Percentiles rank a stretch among this genome's conserved stretches.
These are phyloP conservation scores for Stephania japonica DNA, from an alignment of 164 flowering plant genomes.

Conservation along the genomic window DNA sequence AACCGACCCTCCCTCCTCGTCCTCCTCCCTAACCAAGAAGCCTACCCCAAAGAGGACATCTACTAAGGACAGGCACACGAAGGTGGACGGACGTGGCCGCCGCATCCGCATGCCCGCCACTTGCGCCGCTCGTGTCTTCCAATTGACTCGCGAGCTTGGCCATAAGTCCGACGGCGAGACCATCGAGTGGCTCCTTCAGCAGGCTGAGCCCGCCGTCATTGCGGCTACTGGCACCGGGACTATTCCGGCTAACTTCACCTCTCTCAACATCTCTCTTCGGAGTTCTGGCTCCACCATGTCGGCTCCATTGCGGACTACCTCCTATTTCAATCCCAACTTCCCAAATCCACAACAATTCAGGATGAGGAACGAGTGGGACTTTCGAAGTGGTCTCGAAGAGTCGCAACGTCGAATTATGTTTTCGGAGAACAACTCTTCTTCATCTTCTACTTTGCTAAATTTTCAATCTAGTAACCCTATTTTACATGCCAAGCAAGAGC, in stretches of 20 bases:
- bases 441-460: slow-evolving; percentile 19
- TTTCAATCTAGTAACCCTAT: slow-evolving; percentile 26
- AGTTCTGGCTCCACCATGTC: slow-evolving; percentile 58
- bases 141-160: slow-evolving; percentile 63
- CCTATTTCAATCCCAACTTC: slow-evolving; percentile 31
- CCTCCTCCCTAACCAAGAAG: slow-evolving; percentile 25
- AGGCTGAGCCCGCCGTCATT: slow-evolving; percentile 78
- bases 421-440: background rate
- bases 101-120: slow-evolving; percentile 85
- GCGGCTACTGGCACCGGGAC: slow-evolving; percentile 91
- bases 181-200: slow-evolving; percentile 76
- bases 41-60: slow-evolving; percentile 52
- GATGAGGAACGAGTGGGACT: slow-evolving; percentile 35
- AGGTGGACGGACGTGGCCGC: slow-evolving; percentile 80
- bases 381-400: slow-evolving; percentile 14
- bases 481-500: slow-evolving; percentile 44
- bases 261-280: slow-evolving; percentile 61
- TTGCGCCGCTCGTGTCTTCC: slow-evolving; percentile 82
- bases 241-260: slow-evolving; percentile 74
- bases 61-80: slow-evolving; percentile 74
- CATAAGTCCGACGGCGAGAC: slow-evolving; percentile 82
- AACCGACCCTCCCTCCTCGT: background rate
- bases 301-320: slow-evolving; percentile 35
- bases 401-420: slow-evolving; percentile 15
- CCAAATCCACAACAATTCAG: slow-evolving; percentile 25